Percentiles rank a stretch among this genome's conserved stretches.
Evolutionary conservation across 1,284 basidiomycete genomes (phyloP).

Genomic region (Malassezia nana): DNA sequence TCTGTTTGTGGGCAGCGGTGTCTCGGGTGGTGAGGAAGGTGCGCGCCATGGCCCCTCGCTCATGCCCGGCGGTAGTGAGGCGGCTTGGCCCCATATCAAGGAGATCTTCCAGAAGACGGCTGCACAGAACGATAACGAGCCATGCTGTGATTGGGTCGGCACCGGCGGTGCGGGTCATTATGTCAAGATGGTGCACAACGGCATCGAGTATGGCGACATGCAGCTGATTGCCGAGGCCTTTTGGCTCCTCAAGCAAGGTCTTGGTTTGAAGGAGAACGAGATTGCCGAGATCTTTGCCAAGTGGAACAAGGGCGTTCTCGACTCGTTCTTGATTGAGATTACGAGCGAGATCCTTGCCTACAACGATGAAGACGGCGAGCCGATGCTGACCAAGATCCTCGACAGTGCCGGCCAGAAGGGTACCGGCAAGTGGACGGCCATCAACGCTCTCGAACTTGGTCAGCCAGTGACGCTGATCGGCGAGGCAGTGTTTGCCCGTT

Average conservation of each 20-base stretch:
- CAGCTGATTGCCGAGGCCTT: conserved; percentile 82
- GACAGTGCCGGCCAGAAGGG: conserved; percentile 86
- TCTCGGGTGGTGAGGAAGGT: conserved; percentile 98
- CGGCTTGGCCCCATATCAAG: conserved; percentile 93
- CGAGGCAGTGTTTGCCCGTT: conserved; percentile 97
- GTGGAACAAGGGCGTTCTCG: conserved; percentile 98
- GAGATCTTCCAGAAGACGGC: conserved; percentile 97
- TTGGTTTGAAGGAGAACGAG: conserved; percentile 57
- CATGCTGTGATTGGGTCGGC: conserved; percentile 99
- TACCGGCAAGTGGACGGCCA: conserved; percentile 99
- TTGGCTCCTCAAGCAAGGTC: conserved; percentile 89
- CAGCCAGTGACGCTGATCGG: conserved; percentile 86
- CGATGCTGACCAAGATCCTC: conserved; percentile 85
- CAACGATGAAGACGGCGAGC: conserved; percentile 88
- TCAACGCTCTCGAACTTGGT: conserved; percentile 92
- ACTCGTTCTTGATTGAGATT: conserved; percentile 98
- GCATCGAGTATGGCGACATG: conserved; percentile 91
- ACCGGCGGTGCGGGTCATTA: conserved; percentile 87
- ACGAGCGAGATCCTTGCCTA: conserved; percentile 40
- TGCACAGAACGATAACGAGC: conserved; percentile 87
- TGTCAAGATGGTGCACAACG: conserved; percentile 99
- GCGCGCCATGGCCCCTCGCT: conserved; percentile 93
- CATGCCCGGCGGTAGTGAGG: conserved; percentile 94
- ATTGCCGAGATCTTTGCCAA: conserved; percentile 49
- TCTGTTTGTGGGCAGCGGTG: conserved; percentile 95